These are phyloP conservation scores for Rhizopogon roseolus DNA, from an alignment of 768 basidiomycete genomes.

Conservation along the genomic window DNA sequence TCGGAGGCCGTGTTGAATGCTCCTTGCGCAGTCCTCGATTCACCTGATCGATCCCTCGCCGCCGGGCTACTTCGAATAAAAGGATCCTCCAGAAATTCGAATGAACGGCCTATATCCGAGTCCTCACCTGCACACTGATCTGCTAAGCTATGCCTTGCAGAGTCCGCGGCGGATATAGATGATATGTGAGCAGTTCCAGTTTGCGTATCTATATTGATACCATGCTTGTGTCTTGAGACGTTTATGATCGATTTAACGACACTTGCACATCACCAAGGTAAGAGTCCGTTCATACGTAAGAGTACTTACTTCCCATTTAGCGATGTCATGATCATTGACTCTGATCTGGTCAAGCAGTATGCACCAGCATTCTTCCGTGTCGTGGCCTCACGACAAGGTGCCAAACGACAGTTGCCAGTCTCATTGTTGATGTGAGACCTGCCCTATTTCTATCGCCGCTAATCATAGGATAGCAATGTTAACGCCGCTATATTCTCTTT, in stretches of 20 bases:
- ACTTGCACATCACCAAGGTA: neutral
- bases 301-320: neutral
- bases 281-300: neutral
- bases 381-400: too few species aligned
- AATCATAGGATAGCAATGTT: neutral
- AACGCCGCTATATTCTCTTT: neutral
- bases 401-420: too few species aligned
- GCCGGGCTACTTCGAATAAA: neutral
- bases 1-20: neutral
- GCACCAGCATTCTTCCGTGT: too few species aligned
- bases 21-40: neutral
- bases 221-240: neutral
- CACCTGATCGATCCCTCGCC: neutral
- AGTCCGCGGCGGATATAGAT: neutral
- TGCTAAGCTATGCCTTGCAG: too few species aligned
- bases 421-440: neutral
- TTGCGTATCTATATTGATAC: neutral
- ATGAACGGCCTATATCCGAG: neutral
- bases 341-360: neutral
- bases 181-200: neutral
- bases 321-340: neutral
- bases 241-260: neutral
- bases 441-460: neutral
- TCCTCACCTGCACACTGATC: too few species aligned
- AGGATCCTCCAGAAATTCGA: neutral